phyloP scores from a whole-genome alignment of 345 rosid genomes.

The Theobroma cacao region DNA sequence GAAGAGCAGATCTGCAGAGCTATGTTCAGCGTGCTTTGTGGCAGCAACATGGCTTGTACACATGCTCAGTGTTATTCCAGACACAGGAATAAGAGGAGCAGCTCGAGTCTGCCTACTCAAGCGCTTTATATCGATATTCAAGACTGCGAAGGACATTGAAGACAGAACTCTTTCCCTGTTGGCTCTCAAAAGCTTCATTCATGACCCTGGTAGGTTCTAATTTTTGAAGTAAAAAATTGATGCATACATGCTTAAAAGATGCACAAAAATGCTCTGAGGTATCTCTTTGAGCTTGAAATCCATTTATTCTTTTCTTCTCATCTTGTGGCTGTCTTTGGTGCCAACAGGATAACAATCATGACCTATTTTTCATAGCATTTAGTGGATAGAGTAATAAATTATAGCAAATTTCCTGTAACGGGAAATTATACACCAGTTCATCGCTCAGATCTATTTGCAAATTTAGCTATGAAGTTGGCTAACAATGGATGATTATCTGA shows the following conservation, averaged over 20 bases:
- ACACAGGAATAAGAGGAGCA: slow-evolving; percentile 60
- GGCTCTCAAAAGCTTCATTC: slow-evolving; percentile 57
- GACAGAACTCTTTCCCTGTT: slow-evolving; percentile 57
- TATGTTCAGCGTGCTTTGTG: slow-evolving; percentile 46
- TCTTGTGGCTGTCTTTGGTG: background rate
- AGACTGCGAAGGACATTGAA: slow-evolving; percentile 49
- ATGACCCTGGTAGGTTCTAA: slow-evolving; percentile 46
- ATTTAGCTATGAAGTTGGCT: background rate
- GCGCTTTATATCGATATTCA: slow-evolving; percentile 42
- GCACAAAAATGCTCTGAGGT: background rate
- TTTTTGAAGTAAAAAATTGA: background rate
- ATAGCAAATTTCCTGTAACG: background rate
- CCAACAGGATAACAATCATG: background rate
- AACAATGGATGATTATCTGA: slow-evolving; percentile 3
- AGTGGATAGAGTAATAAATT: background rate
- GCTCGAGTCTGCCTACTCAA: slow-evolving; percentile 67
- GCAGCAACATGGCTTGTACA: slow-evolving; percentile 62
- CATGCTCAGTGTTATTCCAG: slow-evolving; percentile 56
- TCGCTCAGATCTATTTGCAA: background rate
- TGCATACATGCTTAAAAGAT: background rate
- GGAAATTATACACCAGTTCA: background rate
- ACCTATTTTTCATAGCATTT: background rate
- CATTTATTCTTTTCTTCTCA: background rate
- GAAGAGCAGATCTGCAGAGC: slow-evolving; percentile 40
- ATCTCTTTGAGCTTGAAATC: background rate